Percentiles rank a stretch among this genome's conserved stretches.
phyloP scores from a whole-genome alignment of 768 basidiomycete species.

The Boletus rubescentipes region DNA sequence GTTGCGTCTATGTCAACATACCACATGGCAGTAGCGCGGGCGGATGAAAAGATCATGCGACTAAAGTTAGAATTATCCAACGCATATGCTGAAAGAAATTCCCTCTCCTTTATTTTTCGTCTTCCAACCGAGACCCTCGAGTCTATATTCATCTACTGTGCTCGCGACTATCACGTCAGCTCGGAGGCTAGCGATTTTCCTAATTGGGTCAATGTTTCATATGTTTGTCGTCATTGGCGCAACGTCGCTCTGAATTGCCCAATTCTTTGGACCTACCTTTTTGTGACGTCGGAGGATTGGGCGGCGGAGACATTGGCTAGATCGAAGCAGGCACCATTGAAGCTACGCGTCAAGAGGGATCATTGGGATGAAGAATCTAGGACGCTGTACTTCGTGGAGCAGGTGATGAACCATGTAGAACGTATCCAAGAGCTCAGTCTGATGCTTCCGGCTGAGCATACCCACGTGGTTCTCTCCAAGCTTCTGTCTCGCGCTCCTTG shows the following conservation, averaged over 20 bases:
- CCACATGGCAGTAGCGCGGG: no score
- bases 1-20: no score
- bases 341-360: not conserved
- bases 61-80: not conserved
- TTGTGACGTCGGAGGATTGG: slow-evolving; percentile 34
- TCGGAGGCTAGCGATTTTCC: not conserved
- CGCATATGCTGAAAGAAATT: slow-evolving; percentile 5
- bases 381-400: not conserved
- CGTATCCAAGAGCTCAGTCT: not conserved
- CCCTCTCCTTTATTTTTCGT: slow-evolving; percentile 7
- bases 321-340: slow-evolving; percentile 39
- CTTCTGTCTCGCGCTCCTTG: not conserved
- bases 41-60: no score
- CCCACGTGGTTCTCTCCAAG: no score
- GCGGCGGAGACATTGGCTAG: slow-evolving; percentile 42
- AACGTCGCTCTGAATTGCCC: slow-evolving; percentile 40
- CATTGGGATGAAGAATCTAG: no score
- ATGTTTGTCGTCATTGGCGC: slow-evolving; percentile 38
- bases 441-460: no score
- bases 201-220: slow-evolving; percentile 8
- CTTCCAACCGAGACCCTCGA: slow-evolving; percentile 15
- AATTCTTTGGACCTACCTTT: slow-evolving; percentile 38
- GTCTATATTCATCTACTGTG: slow-evolving; percentile 12
- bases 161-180: not conserved
- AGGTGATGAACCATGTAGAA: not conserved